Base-by-base conservation (phyloP, 805 yeast genomes). In the Phaffomyces antillensis region DNA sequence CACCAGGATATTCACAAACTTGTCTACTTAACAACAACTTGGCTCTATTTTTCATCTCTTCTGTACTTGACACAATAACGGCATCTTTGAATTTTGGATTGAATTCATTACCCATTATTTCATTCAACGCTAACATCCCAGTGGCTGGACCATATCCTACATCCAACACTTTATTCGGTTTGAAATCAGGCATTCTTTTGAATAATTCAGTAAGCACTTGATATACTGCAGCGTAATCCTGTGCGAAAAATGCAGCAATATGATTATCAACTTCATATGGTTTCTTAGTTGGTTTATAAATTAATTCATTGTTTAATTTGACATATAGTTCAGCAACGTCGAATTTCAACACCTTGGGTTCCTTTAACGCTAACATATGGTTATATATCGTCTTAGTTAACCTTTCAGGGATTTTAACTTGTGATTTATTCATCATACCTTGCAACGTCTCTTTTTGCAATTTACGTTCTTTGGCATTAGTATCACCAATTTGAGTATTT, bases 131-230 rank as follows among this genome's bases (percentile, higher is more conserved):
- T 15, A 90, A 65, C 70, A 93, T 79, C 2, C 97, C 97, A 0
- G 95, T 83, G 2, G 88, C 91, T 1, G 99, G 98, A 0, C 99
- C 98, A 58, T 74, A 81, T 0, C 96, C 91, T 13, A 87, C 76
- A 56, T 87, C 95, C 41, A 93, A 68, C 0, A 93, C 76, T 6
- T 76, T 68, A 26, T 72, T 57, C 0, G 97, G 97, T 20, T 62
- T 62, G 66, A 88, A 86, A 7, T 59, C 64, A 0, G 81, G 83
- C 18, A 72, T 61, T 36, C 90, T 68, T 37, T 71, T 69, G 52
- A 76, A 70, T 32, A 89, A 64, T 53, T 91, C 98, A 25, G 61
- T 59, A 34, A 93, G 64, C 0, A 81, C 86, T 50, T 81, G 86
- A 43, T 70, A 70, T 2, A 79, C 61, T 13, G 87, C 75, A 1